phyloP scores from a whole-genome alignment of 2,329 filamentous ascomycete species.

The Clarireedia monteithiana region DNA sequence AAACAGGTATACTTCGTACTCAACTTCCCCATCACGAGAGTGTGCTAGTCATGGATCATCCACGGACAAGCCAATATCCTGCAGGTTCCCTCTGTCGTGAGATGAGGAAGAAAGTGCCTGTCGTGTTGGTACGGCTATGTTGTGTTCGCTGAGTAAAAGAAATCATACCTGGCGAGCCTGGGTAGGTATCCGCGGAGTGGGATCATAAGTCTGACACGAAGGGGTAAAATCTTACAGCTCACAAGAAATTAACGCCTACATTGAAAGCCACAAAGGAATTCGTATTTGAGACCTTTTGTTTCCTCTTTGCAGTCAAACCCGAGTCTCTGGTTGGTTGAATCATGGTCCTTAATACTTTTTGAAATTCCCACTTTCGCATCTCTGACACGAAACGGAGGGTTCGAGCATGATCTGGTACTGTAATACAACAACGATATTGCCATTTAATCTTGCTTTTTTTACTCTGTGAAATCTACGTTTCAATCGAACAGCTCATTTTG shows the following conservation, averaged over 20 bases:
- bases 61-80: background rate
- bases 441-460: too few species aligned
- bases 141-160: background rate
- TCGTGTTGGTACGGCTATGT: background rate
- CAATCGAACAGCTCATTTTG: too few species aligned
- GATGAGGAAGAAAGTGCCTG: background rate
- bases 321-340: too few species aligned
- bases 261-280: background rate
- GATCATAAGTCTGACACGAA: slow-evolving; percentile 3
- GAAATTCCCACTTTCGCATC: too few species aligned
- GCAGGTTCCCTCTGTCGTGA: background rate
- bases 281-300: background rate
- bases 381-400: too few species aligned
- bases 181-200: background rate
- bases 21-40: background rate
- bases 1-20: background rate
- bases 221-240: background rate
- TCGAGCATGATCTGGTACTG: too few species aligned
- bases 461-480: too few species aligned
- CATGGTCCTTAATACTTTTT: too few species aligned
- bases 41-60: too few species aligned
- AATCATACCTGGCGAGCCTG: background rate
- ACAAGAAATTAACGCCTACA: background rate
- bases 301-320: background rate
- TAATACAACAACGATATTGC: too few species aligned